Evolutionary conservation across 495 filamentous ascomycete species (phyloP).

Genomic region (Hyaloscypha hepaticicola): DNA sequence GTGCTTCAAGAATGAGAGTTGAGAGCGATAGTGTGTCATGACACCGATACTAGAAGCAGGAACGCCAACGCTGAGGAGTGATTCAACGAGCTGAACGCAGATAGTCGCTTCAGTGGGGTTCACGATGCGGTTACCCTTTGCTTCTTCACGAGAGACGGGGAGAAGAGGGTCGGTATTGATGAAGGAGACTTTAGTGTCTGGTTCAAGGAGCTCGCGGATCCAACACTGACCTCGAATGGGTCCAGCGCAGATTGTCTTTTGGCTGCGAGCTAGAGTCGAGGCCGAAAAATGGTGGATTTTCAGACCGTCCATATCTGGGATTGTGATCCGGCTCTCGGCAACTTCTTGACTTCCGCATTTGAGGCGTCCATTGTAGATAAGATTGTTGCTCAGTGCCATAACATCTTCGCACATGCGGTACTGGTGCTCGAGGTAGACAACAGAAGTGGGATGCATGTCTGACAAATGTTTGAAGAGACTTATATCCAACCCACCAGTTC

Average conservation of each 20-base stretch:
- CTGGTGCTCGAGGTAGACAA: conserved; percentile 89
- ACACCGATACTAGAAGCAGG: conserved; percentile 81
- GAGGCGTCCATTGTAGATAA: conserved; percentile 86
- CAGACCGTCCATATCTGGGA: conserved; percentile 63
- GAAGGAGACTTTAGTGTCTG: conserved; percentile 71
- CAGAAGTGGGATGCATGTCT: conserved; percentile 79
- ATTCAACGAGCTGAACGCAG: conserved; percentile 72
- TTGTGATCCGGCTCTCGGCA: conserved; percentile 57
- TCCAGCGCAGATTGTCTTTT: conserved; percentile 50
- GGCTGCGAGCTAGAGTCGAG: conserved; percentile 36
- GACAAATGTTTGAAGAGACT: conserved; percentile 92
- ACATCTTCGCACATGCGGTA: conserved; percentile 98
- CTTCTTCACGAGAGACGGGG: conserved; percentile 62
- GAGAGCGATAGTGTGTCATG: conserved; percentile 96
- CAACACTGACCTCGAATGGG: conserved; percentile 62
- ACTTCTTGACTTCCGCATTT: conserved; percentile 84
- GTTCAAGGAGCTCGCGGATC: conserved; percentile 74
- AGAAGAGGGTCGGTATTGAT: conserved; percentile 81
- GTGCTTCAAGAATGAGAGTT: conserved; percentile 60
- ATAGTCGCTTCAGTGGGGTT: conserved; percentile 79
- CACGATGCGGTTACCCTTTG: conserved; percentile 77
- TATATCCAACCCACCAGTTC: conserved; percentile 82
- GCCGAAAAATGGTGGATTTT: conserved; percentile 54
- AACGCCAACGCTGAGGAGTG: conserved; percentile 72
- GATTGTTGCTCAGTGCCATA: conserved; percentile 87